A percentile compares a stretch with the other conserved stretches of the same genome.
Conservation (phyloP, 106 monocot species). For the Agapanthus africanus region DNA sequence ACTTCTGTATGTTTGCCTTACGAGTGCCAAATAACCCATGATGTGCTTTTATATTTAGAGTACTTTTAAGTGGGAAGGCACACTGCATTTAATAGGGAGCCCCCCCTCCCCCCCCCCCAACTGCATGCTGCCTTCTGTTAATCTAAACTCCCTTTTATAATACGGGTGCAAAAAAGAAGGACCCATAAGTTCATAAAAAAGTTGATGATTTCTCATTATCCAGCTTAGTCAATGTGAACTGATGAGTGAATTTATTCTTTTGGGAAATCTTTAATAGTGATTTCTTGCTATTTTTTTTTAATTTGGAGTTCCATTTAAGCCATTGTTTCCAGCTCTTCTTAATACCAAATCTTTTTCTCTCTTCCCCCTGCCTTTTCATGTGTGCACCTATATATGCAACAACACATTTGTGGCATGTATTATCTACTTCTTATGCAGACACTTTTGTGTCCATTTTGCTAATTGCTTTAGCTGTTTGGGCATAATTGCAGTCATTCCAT, state of each 20-base stretch:
- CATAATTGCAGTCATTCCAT: conserved; percentile 77
- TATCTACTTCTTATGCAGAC: not conserved
- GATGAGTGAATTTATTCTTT: not conserved
- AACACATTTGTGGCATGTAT: not conserved
- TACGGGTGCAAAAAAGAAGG: no score
- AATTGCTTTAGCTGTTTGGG: conserved; percentile 5
- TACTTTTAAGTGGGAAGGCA: no score
- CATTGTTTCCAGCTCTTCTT: not conserved
- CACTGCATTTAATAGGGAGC: no score
- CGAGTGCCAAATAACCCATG: no score
- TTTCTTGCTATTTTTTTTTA: not conserved
- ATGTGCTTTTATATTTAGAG: no score
- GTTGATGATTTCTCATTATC: no score
- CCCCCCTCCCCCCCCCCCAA: no score
- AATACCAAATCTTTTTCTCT: not conserved
- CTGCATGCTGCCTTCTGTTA: no score
- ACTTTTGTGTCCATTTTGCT: conserved; percentile 1
- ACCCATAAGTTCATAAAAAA: no score
- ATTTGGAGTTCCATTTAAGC: not conserved
- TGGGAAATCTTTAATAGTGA: not conserved
- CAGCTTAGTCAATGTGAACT: no score
- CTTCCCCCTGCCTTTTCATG: not conserved
- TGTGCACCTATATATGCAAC: not conserved
- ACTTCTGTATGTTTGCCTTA: no score
- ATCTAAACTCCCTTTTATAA: no score